Evolutionary conservation across 2,329 filamentous ascomycete species (phyloP).

Genomic region (Leptographium procerum): DNA sequence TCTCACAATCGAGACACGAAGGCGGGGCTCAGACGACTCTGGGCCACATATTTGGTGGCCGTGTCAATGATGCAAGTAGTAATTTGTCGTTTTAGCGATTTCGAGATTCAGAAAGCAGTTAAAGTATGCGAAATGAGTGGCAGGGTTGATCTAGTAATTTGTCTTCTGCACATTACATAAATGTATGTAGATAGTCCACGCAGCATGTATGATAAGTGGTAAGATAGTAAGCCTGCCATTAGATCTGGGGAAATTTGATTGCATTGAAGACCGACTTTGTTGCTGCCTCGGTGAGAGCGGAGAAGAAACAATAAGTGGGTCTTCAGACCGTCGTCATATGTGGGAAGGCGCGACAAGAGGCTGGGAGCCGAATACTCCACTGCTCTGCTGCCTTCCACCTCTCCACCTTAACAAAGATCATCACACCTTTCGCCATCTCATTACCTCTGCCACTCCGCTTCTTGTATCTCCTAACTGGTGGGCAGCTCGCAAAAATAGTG

Average conservation of each 20-base stretch:
- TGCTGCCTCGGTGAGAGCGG: not conserved
- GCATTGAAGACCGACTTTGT: not conserved
- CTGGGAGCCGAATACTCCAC: slow-evolving; percentile 6
- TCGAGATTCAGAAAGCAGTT: slow-evolving; percentile 7
- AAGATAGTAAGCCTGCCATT: not conserved
- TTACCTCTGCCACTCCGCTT: not conserved
- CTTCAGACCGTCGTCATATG: slow-evolving; percentile 5
- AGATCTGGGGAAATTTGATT: not conserved
- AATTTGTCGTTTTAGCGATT: slow-evolving; percentile 7
- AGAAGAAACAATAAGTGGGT: slow-evolving; percentile 7
- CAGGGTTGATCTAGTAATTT: not conserved
- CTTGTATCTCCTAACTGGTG: not conserved
- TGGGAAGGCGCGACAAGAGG: slow-evolving; percentile 10
- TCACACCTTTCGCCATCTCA: not conserved
- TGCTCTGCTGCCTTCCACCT: slow-evolving; percentile 3
- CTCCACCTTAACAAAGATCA: not conserved
- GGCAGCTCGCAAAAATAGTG: not conserved
- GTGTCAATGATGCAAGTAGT: not conserved
- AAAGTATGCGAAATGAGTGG: not conserved
- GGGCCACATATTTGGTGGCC: not conserved
- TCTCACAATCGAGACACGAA: not conserved
- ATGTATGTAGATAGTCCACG: not conserved
- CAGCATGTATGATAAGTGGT: not conserved
- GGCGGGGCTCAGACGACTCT: not conserved
- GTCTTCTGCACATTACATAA: too few relatives aligned